phyloP scores from a whole-genome alignment of 2,329 filamentous ascomycete species.

The Phialocephala subalpina region DNA sequence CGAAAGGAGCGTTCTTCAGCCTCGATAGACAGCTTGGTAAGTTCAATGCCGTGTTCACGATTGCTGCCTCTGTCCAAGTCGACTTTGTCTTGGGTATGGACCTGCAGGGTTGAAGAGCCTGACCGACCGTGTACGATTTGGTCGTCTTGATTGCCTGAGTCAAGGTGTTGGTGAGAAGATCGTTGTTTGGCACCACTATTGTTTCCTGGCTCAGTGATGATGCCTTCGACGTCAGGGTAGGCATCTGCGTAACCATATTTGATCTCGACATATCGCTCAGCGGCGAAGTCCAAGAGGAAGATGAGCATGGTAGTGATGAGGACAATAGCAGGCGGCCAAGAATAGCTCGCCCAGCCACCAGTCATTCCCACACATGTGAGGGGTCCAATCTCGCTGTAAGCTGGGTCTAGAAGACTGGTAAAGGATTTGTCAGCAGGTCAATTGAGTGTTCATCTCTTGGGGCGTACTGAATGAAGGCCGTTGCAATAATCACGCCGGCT shows the following conservation, averaged over 20 bases:
- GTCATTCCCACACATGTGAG: conserved; percentile 63
- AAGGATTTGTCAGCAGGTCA: no score
- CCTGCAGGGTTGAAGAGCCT: conserved; percentile 31
- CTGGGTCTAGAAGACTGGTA: conserved; percentile 56
- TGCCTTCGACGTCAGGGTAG: conserved; percentile 35
- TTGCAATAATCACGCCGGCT: conserved; percentile 79
- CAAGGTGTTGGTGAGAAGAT: conserved; percentile 48
- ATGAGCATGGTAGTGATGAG: conserved; percentile 63
- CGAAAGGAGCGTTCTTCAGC: conserved; percentile 45
- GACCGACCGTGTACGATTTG: conserved; percentile 29
- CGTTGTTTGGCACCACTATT: conserved; percentile 2
- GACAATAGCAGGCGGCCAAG: conserved; percentile 47
- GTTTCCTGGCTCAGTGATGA: conserved; percentile 37
- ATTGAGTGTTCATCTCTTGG: not conserved
- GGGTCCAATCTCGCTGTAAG: conserved; percentile 53
- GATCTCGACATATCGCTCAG: conserved; percentile 55
- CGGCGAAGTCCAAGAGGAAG: conserved; percentile 68
- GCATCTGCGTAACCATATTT: conserved; percentile 41
- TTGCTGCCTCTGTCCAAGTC: conserved; percentile 29
- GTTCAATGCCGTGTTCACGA: conserved; percentile 22
- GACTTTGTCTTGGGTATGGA: conserved; percentile 31
- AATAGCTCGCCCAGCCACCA: conserved; percentile 47
- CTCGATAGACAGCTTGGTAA: conserved; percentile 14
- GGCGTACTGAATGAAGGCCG: conserved; percentile 74
- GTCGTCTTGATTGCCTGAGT: conserved; percentile 52